Evolutionary conservation across 2,329 filamentous ascomycete genomes (phyloP), one percentile per base, ranked within the genome.

Genomic region (Alternaria gansuensis): DNA sequence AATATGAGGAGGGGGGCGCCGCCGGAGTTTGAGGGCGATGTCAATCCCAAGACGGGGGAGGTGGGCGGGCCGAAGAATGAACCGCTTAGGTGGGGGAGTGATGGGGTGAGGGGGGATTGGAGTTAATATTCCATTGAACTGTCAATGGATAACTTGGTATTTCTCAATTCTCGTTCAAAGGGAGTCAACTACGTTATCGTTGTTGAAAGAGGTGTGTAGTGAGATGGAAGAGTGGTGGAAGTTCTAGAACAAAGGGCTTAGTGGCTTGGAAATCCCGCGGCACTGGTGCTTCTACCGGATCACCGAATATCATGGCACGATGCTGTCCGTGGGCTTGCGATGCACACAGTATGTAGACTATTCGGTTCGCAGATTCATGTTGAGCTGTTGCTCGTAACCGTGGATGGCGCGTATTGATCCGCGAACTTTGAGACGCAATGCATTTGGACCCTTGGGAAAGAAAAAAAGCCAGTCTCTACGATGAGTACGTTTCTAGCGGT

Each of bases 11-110:
- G 88, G 64, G 94, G 94, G 34, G 90, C 93, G 41, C 86, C 88
- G 71, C 93, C 95, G 2, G 94, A 98, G 80, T 99, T 99, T 71
- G 88, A 94, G 67, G 95, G 95, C 58, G 93, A 98, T 53, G 84
- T 83, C 54, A 98, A 99, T 77, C 95, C 95, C 3, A 90, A 89
- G 82, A 99, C 95, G 1, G 95, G 95, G 24, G 95, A 99, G 83
- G 87, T 97, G 10, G 95, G 95, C 5, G 95, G 95, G 1, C 95
- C 95, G 5, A 99, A 98, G 87, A 98, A 96, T 74, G 94, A 99
- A 79, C 95, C 95, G 51, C 74, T 98, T 75, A 82, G 93, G 69
- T 97, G 94, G 94, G 93, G 93, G 0, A 82, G 84, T 17, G 75
- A 71, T 0, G 89, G 93, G 0, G 82, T 84, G 21, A 76, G 71